Base-by-base conservation (phyloP, 495 filamentous ascomycete genomes). In the Penicillium macrosclerotiorum region DNA sequence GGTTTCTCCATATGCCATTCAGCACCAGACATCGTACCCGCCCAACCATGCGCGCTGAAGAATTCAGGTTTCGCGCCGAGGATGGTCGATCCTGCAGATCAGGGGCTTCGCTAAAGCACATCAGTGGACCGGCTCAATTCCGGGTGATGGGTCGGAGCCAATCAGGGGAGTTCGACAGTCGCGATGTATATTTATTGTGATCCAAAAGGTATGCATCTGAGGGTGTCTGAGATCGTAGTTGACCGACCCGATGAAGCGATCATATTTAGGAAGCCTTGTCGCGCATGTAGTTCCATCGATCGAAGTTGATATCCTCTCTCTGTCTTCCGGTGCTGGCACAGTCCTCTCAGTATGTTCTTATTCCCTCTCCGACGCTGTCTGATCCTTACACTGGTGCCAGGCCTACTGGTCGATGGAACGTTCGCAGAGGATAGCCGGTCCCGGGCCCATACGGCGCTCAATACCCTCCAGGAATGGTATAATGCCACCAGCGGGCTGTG, bases 391-490 rank as follows among this genome's bases (percentile, higher is more conserved):
- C 37, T 59, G 1, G 24, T 44, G 1, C 32, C 40, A 5, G 30
- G 47, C 5, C 13, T 54, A 13, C 14, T 59, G 9, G 20, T 46
- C 32, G 42, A 35, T 5, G 20, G n/a, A 9, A 26, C 31, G 0
- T 8, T 49, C n/a, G 59, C 59, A 13, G 47, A 62, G 20, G 49
- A 62, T 16, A 43, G 49, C 3, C 31, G 11, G 18, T 42, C 60
- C 8, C 62, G 78, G 48, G 73, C 80, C 5, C 61, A 70, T 23
- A 47, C 61, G 14, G 79, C 67, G 3, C 52, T 80, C 34, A 54
- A 66, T 17, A 60, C 72, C 8, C 73, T 89, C 3, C 82, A 88
- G 51, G 43, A 35, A 16, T 88, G 81, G 80, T 89, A 88, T 48
- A 76, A 86, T 56, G 41, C 47, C 4, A 47, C 51, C 5, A 83